Evolutionary conservation across 495 filamentous ascomycete species (phyloP).

Genomic region (Physcia stellaris): DNA sequence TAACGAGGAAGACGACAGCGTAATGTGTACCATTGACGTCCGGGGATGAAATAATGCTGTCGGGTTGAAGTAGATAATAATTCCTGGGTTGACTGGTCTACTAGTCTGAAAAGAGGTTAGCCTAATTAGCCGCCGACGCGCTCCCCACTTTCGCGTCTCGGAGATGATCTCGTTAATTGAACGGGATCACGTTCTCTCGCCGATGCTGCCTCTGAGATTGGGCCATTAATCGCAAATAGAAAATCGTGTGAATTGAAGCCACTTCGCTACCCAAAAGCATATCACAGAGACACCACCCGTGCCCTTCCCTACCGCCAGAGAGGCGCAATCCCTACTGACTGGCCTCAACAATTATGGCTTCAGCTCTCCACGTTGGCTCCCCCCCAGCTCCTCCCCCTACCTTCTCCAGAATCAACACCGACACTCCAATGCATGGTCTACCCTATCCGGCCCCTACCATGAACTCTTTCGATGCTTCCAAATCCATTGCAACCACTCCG

Average conservation of each 20-base stretch:
- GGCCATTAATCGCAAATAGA: too few species aligned
- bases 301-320: not conserved
- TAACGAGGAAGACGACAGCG: too few species aligned
- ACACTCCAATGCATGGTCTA: slow-evolving; percentile 27
- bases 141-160: not conserved
- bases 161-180: not conserved
- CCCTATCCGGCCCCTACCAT: slow-evolving; percentile 30
- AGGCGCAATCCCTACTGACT: not conserved
- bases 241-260: too few species aligned
- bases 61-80: too few species aligned
- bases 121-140: not conserved
- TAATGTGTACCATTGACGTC: too few species aligned
- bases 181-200: not conserved
- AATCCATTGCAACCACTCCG: slow-evolving; percentile 40
- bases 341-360: slow-evolving; percentile 20
- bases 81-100: too few species aligned
- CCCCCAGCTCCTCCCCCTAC: slow-evolving; percentile 31
- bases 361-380: slow-evolving; percentile 24
- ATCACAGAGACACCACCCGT: not conserved
- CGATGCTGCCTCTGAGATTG: not conserved
- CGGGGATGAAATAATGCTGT: too few species aligned
- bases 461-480: slow-evolving; percentile 36
- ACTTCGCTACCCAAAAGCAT: not conserved
- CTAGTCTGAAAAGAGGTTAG: too few species aligned
- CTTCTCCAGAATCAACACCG: slow-evolving; percentile 31